phyloP scores from a whole-genome alignment of 371 early-diverging fungal species.

The Rhizopus stolonifer region DNA sequence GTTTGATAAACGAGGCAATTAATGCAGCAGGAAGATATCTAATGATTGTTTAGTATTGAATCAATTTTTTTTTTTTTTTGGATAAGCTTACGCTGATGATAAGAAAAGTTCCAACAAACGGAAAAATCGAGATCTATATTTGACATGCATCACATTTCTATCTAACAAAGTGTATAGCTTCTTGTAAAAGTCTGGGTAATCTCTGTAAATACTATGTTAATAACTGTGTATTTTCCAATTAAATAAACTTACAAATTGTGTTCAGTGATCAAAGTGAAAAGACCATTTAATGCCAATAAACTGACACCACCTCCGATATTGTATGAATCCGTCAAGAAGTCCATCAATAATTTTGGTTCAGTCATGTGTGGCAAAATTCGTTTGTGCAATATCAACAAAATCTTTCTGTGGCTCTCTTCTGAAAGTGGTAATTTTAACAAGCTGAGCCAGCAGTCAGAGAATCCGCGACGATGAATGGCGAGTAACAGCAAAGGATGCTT shows the following conservation, averaged over 20 bases:
- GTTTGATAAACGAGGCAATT: slow-evolving; percentile 91
- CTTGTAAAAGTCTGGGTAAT: slow-evolving; percentile 94
- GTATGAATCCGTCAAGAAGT: slow-evolving; percentile 89
- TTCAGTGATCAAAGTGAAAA: slow-evolving; percentile 87
- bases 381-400: slow-evolving; percentile 80
- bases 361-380: slow-evolving; percentile 81
- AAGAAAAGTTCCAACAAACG: slow-evolving; percentile 86
- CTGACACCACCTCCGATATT: slow-evolving; percentile 81
- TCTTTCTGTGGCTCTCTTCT: slow-evolving; percentile 72
- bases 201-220: slow-evolving; percentile 42
- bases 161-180: slow-evolving; percentile 90
- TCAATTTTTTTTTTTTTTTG: background rate
- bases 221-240: background rate
- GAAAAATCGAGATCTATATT: slow-evolving; percentile 92
- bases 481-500: slow-evolving; percentile 44
- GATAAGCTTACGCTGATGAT: slow-evolving; percentile 79
- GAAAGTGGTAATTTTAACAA: slow-evolving; percentile 74
- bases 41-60: background rate
- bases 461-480: slow-evolving; percentile 56
- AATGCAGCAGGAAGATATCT: slow-evolving; percentile 86
- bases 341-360: slow-evolving; percentile 80
- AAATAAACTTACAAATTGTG: slow-evolving; percentile 74
- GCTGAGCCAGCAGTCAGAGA: slow-evolving; percentile 80
- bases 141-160: slow-evolving; percentile 83
- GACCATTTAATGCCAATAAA: slow-evolving; percentile 88